These are phyloP conservation scores for Citrus mangshanensis DNA, from an alignment of 345 rosid species.

Conservation along the genomic window DNA sequence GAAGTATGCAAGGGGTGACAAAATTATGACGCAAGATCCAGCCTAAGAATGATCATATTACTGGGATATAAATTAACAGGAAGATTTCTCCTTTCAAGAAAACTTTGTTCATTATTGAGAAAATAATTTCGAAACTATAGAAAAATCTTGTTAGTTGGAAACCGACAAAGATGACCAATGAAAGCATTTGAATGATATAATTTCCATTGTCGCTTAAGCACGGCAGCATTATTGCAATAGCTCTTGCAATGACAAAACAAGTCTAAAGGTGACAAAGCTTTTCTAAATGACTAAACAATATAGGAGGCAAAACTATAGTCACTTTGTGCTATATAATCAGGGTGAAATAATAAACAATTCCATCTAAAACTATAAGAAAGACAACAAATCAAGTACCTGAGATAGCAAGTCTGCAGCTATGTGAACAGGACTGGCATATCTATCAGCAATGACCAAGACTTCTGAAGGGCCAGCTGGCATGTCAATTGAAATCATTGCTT, in stretches of 20 bases:
- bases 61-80: not conserved
- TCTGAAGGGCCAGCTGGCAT: slow-evolving; percentile 99
- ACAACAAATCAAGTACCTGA: slow-evolving; percentile 53
- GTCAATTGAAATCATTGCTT: slow-evolving; percentile 98
- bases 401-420: slow-evolving; percentile 93
- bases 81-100: not conserved
- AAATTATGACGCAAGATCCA: not conserved
- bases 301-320: not conserved
- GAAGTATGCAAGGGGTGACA: not conserved
- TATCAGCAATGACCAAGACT: slow-evolving; percentile 89
- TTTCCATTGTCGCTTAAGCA: not conserved
- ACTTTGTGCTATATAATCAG: not conserved
- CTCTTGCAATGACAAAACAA: not conserved
- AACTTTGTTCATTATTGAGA: not conserved
- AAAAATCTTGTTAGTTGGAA: not conserved
- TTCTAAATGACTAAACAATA: not conserved
- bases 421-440: slow-evolving; percentile 74
- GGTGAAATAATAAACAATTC: not conserved
- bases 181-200: not conserved
- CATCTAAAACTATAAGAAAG: not conserved
- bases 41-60: not conserved
- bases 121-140: not conserved
- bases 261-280: not conserved
- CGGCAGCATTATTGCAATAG: not conserved
- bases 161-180: not conserved